Evolutionary conservation across 2,329 filamentous ascomycete species (phyloP), one percentile per base, ranked within the genome.

Genomic region (Thielaviopsis euricoi): DNA sequence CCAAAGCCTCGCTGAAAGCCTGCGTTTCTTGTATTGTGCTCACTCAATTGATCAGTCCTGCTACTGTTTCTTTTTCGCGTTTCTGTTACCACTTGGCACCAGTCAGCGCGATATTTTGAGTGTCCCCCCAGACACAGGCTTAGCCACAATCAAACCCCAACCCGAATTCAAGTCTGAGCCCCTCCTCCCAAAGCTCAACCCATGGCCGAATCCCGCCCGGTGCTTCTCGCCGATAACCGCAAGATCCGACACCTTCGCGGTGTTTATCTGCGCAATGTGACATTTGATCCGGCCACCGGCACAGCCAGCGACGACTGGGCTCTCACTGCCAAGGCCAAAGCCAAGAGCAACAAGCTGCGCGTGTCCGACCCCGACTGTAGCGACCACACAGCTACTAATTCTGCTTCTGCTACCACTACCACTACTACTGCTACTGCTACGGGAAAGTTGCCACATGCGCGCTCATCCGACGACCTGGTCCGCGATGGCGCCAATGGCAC

Each of bases 201-300:
- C 53, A 59, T 58, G 54, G 25, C 63, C 49, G 63, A 65, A 55
- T 56, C 62, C 52, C 71, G 74, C 48, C 77, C 79, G 48, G 73
- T 77, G 49, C 73, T 85, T 62, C 71, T 82, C 29, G 73, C 80
- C 19, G 79, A 93, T 77, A 96, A 95, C 69, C 87, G 89, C 68
- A 89, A 86, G 69, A 76, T 97, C 56, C 83, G 91, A 57, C 90
- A 96, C 73, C 78, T 96, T 4, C 84, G 87, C 65, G 89, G 88
- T 63, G 81, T 97, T 64, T 91, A 87, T 58, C 73, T 96, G 55
- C 87, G 91, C 59, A 96, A 96, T 69, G 75, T 96, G 50, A 83
- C 82, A 61, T 83, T 95, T 63, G 74, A 74, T 23, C 75, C 74
- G 62, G 21, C 51, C 73, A 75, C 60, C 73, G 74, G 62, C 73